Evolutionary conservation across 2,329 filamentous ascomycete species (phyloP).

Genomic region (Apiospora phragmitis): DNA sequence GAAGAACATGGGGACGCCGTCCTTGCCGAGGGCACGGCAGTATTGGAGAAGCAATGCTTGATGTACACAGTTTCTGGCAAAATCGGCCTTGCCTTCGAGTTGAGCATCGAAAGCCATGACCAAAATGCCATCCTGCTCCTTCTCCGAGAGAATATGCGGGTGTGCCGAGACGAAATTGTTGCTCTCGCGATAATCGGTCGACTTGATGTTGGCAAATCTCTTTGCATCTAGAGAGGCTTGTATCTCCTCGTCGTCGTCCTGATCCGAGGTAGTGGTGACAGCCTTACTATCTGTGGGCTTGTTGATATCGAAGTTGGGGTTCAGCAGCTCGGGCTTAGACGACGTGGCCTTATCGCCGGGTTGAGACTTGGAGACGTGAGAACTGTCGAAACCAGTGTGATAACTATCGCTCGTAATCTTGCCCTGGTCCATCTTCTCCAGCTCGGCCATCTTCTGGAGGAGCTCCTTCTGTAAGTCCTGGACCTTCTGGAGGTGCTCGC

Average conservation of each 20-base stretch:
- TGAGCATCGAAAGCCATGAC: slow-evolving; percentile 90
- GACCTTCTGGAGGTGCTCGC: slow-evolving; percentile 76
- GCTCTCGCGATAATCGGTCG: slow-evolving; percentile 71
- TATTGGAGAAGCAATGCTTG: slow-evolving; percentile 93
- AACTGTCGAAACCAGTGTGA: slow-evolving; percentile 88
- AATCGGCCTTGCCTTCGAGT: slow-evolving; percentile 73
- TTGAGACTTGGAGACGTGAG: slow-evolving; percentile 59
- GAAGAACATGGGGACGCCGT: slow-evolving; percentile 92
- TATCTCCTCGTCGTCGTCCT: slow-evolving; percentile 70
- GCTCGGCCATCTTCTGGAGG: slow-evolving; percentile 69
- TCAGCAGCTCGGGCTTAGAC: slow-evolving; percentile 70
- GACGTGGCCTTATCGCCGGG: slow-evolving; percentile 47
- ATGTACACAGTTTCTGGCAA: slow-evolving; percentile 84
- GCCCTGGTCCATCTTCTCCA: slow-evolving; percentile 80
- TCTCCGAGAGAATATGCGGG: slow-evolving; percentile 76
- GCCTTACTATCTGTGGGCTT: slow-evolving; percentile 24
- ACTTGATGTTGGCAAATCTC: slow-evolving; percentile 76
- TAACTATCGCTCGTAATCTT: slow-evolving; percentile 95
- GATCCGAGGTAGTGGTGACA: slow-evolving; percentile 35
- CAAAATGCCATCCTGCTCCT: slow-evolving; percentile 86
- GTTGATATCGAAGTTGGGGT: slow-evolving; percentile 56
- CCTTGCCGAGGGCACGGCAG: slow-evolving; percentile 83
- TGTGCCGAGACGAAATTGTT: slow-evolving; percentile 78
- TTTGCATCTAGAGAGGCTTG: slow-evolving; percentile 77
- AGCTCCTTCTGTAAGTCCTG: slow-evolving; percentile 76